phyloP scores from a whole-genome alignment of 1,139 yeast species.

The Tardiomyces depauwii region DNA sequence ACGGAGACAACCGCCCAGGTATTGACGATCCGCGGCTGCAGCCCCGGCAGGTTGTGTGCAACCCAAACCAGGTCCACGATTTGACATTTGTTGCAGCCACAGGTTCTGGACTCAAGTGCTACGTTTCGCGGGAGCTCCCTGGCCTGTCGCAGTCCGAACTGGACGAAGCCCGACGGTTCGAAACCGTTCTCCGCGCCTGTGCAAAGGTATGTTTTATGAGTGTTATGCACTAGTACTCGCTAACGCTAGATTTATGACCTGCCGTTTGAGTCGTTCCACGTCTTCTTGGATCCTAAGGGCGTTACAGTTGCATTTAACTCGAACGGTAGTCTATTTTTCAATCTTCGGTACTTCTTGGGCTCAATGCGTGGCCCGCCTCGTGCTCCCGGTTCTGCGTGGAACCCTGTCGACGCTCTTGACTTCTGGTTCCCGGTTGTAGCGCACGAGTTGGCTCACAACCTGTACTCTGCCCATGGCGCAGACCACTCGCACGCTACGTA shows the following conservation, averaged over 20 bases:
- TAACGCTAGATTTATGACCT: constrained; percentile 11
- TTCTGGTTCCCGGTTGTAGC: constrained; percentile 32
- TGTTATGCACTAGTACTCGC: not conserved
- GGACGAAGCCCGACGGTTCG: not conserved
- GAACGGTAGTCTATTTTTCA: constrained; percentile 29
- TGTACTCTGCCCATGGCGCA: constrained; percentile 27
- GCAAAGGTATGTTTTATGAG: not conserved
- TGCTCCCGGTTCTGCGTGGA: constrained; percentile 8
- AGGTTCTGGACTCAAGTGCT: not conserved
- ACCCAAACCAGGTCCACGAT: not conserved
- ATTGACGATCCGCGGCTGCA: not conserved
- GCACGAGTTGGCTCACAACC: constrained; percentile 32
- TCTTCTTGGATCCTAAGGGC: constrained; percentile 18
- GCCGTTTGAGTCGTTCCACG: constrained; percentile 17
- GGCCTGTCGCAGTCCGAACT: not conserved
- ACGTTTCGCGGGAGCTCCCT: not conserved
- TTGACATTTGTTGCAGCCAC: not conserved
- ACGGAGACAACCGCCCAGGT: not conserved
- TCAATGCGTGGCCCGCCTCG: constrained; percentile 8
- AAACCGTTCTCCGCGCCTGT: not conserved
- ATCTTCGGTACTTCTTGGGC: constrained; percentile 20
- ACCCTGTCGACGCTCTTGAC: constrained; percentile 17
- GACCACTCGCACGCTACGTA: constrained; percentile 20
- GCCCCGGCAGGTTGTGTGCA: not conserved
- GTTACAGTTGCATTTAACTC: constrained; percentile 27